phyloP scores from a whole-genome alignment of 2,329 filamentous ascomycete species.

The Grosmannia serpens region DNA sequence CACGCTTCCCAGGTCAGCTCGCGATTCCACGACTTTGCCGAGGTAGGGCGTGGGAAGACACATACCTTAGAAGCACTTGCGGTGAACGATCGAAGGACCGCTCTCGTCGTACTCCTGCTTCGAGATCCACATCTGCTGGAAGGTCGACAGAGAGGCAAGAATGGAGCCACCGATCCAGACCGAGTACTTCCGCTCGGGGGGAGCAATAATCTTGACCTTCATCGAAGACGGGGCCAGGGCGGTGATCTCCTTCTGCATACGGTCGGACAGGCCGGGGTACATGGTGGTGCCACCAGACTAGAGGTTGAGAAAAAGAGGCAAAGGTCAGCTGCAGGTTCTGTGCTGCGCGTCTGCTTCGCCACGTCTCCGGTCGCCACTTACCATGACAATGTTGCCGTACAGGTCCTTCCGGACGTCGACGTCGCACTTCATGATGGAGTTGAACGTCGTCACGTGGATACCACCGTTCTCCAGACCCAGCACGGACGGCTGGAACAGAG shows the following conservation, averaged over 20 bases:
- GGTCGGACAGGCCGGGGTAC: conserved; percentile 99
- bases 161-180: conserved; percentile 99
- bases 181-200: conserved; percentile 99
- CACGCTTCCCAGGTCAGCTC: not conserved
- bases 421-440: conserved; percentile 99
- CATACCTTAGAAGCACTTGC: conserved; percentile 98
- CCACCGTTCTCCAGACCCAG: conserved; percentile 96
- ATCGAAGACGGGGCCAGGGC: conserved; percentile 97
- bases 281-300: conserved; percentile 99
- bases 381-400: conserved; percentile 99
- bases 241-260: conserved; percentile 99
- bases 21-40: not conserved
- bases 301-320: not conserved
- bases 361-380: conserved; percentile 38
- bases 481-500: conserved; percentile 97
- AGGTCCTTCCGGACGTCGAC: conserved; percentile 99
- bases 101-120: conserved; percentile 99
- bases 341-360: not conserved
- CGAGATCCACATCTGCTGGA: conserved; percentile 99
- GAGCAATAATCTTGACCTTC: conserved; percentile 99
- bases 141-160: conserved; percentile 96
- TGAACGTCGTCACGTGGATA: conserved; percentile 99
- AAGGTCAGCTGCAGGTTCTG: conserved; percentile 20
- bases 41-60: not conserved
- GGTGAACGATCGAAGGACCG: conserved; percentile 97